Percentiles rank a stretch among this genome's conserved stretches.
Conservation (phyloP, 2,329 filamentous ascomycete species). For the Aureobasidium namibiae region DNA sequence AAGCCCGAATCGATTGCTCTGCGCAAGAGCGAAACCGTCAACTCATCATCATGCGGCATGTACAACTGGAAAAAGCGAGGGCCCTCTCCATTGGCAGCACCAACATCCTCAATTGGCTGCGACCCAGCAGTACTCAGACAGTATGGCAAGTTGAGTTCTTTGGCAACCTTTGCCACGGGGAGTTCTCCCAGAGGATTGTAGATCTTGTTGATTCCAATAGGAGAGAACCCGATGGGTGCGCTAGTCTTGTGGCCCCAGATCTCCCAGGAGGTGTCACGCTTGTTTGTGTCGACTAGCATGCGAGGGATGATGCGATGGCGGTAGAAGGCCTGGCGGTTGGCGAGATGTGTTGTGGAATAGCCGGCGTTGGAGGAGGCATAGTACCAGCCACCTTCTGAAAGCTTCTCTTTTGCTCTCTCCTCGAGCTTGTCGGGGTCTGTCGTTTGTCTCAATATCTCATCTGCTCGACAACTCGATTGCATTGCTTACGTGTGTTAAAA, state of each 20-base stretch:
- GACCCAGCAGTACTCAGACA: slow-evolving; percentile 51
- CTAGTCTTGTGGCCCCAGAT: slow-evolving; percentile 54
- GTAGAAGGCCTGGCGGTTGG: slow-evolving; percentile 57
- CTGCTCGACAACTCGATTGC: no score
- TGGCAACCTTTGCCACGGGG: slow-evolving; percentile 51
- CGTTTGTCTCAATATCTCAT: not conserved
- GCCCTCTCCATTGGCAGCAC: slow-evolving; percentile 42
- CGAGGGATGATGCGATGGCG: slow-evolving; percentile 54
- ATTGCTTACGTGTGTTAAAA: slow-evolving; percentile 43
- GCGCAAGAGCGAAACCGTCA: slow-evolving; percentile 48
- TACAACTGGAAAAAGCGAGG: slow-evolving; percentile 57
- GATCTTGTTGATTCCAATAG: slow-evolving; percentile 59
- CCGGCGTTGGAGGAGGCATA: slow-evolving; percentile 52
- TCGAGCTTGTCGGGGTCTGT: slow-evolving; percentile 52
- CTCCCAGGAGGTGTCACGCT: slow-evolving; percentile 46
- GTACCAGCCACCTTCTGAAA: slow-evolving; percentile 49
- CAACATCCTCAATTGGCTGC: slow-evolving; percentile 51
- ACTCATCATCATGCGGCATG: slow-evolving; percentile 54
- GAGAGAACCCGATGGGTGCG: slow-evolving; percentile 56
- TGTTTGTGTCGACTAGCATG: slow-evolving; percentile 54
- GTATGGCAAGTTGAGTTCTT: slow-evolving; percentile 52
- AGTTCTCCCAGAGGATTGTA: slow-evolving; percentile 53
- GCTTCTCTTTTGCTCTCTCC: slow-evolving; percentile 46
- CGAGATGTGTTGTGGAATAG: slow-evolving; percentile 44
- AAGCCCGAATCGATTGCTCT: slow-evolving; percentile 49